Evolutionary conservation across 768 basidiomycete species (phyloP), one percentile per base, ranked within the genome.

Genomic region (Atractiella rhizophila): DNA sequence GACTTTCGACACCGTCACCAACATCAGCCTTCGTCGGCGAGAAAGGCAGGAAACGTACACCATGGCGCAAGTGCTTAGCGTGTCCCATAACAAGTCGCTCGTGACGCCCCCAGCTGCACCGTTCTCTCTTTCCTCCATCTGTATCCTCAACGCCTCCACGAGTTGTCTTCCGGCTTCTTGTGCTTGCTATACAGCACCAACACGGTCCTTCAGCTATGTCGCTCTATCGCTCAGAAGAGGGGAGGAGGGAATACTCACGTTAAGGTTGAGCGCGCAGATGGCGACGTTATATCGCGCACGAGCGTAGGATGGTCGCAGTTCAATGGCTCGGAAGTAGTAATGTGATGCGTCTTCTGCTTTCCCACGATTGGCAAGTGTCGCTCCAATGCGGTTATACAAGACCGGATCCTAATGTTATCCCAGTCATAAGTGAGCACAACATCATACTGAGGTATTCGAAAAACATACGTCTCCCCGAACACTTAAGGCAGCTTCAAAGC

Each of bases 221-320:
- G 33, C 21, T n/a, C 21, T 10, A 16, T 10, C 16, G 33, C 8
- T 9, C 9, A 35, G 21, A 9, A 16, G 18, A 35, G 21, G 33
- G 16, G 10, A 16, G 33, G 9, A 35, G 23, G 13, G 20, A 7
- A 15, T 34, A 62, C 67, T 43, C 56, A 83, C 80, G 39, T 69
- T 67, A 42, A 94, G 66, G 56, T 81, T 85, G 53, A 82, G 78
- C 55, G 73, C 80, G 1, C 82, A 80, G n/a, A n/a, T n/a, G n/a
- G n/a, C n/a, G n/a, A n/a, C n/a, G n/a, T n/a, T 46, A 91, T 91
- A 91, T 78, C 79, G 70, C 3, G 83, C 85, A 41, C 86, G 73
- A 44, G 91, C 81, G 54, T 86, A 94, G 13, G 69, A 66, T 5
- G 86, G 82, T 54, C 86, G 80, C 42, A 86, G 63, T 51, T 80